Evolutionary conservation across 2,329 filamentous ascomycete species (phyloP), one percentile per base, ranked within the genome.

Genomic region (Amesomyces nigricolor): DNA sequence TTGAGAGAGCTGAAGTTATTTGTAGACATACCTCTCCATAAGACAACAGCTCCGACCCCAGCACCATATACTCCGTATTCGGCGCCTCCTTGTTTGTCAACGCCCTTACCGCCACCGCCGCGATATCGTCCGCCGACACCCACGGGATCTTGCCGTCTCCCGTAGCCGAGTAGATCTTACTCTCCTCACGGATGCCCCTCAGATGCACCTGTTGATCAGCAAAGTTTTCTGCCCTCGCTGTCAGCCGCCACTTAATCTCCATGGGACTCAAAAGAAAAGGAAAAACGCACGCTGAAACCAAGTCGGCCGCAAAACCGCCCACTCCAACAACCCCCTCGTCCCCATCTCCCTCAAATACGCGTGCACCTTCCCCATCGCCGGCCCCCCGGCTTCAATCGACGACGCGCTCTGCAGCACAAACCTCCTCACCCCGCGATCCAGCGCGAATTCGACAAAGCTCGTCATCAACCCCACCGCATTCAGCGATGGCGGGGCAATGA

Each of bases 111-210:
- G 72, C 75, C 2, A 76, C 72, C 4, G 70, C 70, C 0, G 76
- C 75, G 49, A 80, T 76, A 53, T 79, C 77, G 29, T 71, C 64
- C 5, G 71, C 71, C 13, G 72, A 72, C 5, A 80, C 67, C 63
- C 75, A 78, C 0, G 75, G 74, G n/a, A 78, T 66, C 58, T 68
- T 72, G 19, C 76, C 77, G 7, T 70, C 58, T 2, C 68, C 71
- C 1, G 72, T 69, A 0, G 75, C 75, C 6, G 75, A 74, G 59
- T 73, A 72, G 13, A 78, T 67, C 46, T 64, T 70, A 59, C 68
- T 67, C 50, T 75, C 68, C 5, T 71, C 64, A 26, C 63, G 68
- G 58, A 78, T 73, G 3, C 65, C 46, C 4, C 56, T 46, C 10
- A 61, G 35, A 37, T 71, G 66, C 16, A 30, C 47, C 0, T 42